phyloP scores from a whole-genome alignment of 2,329 filamentous ascomycete species.

The Exophiala xenobiotica region DNA sequence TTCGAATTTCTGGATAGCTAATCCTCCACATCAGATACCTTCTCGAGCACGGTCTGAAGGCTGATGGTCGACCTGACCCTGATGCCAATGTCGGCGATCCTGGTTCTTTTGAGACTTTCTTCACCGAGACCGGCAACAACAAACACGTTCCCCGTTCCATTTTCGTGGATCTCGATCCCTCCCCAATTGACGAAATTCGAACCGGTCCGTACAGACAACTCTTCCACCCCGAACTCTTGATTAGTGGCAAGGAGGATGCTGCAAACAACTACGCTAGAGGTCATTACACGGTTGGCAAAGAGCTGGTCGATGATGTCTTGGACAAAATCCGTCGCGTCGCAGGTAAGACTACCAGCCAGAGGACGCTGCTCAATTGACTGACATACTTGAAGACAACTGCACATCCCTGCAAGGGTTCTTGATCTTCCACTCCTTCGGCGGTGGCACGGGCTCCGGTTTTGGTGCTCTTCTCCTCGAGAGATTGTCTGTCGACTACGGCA shows the following conservation, averaged over 20 bases:
- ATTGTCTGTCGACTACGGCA: conserved; percentile 63
- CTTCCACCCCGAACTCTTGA: conserved; percentile 65
- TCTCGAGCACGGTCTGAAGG: conserved; percentile 63
- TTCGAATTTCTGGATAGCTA: conserved; percentile 30
- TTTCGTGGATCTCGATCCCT: conserved; percentile 66
- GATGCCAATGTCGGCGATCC: conserved; percentile 54
- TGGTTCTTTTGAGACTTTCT: conserved; percentile 65
- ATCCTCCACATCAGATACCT: conserved; percentile 53
- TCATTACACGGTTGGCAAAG: conserved; percentile 69
- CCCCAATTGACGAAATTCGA: conserved; percentile 66
- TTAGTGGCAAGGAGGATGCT: conserved; percentile 68
- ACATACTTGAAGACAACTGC: conserved; percentile 57
- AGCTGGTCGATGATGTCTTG: conserved; percentile 63
- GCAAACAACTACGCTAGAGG: conserved; percentile 70
- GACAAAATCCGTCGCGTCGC: conserved; percentile 64
- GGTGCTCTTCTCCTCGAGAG: conserved; percentile 65
- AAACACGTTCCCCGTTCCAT: conserved; percentile 69
- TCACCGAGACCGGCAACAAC: conserved; percentile 62
- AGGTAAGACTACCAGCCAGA: conserved; percentile 47
- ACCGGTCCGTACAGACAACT: conserved; percentile 62
- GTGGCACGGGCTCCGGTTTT: conserved; percentile 67
- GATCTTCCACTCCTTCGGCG: conserved; percentile 68
- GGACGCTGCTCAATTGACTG: too few species aligned
- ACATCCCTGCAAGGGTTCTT: conserved; percentile 65
- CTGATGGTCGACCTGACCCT: conserved; percentile 59